A percentile compares a stretch with the other conserved stretches of the same genome.
Evolutionary conservation across 2,329 filamentous ascomycete species (phyloP).

Genomic region (Alternaria atra): DNA sequence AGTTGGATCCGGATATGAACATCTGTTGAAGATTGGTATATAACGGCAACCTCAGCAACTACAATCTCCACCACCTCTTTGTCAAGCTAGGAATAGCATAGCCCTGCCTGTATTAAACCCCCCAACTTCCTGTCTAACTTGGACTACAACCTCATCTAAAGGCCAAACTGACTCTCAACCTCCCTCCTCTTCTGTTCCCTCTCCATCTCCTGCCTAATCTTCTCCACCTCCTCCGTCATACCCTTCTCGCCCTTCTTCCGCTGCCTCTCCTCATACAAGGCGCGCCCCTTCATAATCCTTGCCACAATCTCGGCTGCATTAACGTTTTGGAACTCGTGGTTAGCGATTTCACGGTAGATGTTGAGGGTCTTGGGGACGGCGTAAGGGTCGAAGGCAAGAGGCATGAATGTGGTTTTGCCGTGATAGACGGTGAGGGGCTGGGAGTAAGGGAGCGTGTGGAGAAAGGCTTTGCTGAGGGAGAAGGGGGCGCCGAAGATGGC

Average conservation of each 20-base stretch:
- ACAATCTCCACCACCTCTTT: too few relatives aligned
- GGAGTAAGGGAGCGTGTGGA: constrained; percentile 73
- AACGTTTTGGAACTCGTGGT: constrained; percentile 83
- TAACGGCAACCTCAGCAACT: too few relatives aligned
- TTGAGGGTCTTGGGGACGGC: constrained; percentile 79
- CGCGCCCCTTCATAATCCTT: constrained; percentile 85
- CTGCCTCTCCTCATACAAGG: constrained; percentile 91
- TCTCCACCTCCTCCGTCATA: constrained; percentile 69
- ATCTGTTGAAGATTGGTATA: too few relatives aligned
- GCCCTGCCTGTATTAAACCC: too few relatives aligned
- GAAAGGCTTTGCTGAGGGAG: constrained; percentile 79
- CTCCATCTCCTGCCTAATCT: constrained; percentile 50
- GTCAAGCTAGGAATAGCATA: too few relatives aligned
- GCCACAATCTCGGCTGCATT: constrained; percentile 93
- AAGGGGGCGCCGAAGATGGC: constrained; percentile 92
- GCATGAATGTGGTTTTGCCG: constrained; percentile 93
- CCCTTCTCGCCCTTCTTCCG: constrained; percentile 89
- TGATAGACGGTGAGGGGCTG: constrained; percentile 87
- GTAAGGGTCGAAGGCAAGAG: constrained; percentile 69
- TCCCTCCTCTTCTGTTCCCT: constrained; percentile 47
- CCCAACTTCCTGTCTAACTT: too few relatives aligned
- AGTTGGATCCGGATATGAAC: too few relatives aligned
- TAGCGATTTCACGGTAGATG: constrained; percentile 81
- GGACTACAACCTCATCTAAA: constrained; percentile 4
- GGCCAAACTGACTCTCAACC: constrained; percentile 53